phyloP scores from a whole-genome alignment of 179 eudicot species.

The Actinidia chinensis region DNA sequence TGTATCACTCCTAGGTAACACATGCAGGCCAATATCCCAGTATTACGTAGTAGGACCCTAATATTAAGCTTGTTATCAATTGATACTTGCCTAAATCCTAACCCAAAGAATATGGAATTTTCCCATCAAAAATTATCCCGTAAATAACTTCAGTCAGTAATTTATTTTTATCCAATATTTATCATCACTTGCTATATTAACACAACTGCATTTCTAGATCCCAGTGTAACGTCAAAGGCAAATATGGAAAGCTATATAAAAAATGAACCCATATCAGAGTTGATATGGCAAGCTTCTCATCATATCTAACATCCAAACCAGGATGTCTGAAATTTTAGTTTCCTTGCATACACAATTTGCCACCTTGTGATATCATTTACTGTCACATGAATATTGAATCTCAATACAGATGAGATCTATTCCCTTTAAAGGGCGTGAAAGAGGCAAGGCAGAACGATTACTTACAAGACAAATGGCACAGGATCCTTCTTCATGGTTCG shows the following conservation, averaged over 20 bases:
- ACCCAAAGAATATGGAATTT: not conserved
- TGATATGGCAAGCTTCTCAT: not conserved
- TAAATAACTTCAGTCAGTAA: not conserved
- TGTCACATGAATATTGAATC: not conserved
- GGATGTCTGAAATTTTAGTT: not conserved
- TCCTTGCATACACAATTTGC: not conserved
- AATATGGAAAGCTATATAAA: not conserved
- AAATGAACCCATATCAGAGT: not conserved
- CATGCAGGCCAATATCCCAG: not conserved
- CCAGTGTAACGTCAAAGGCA: not conserved
- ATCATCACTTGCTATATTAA: not conserved
- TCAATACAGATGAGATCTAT: not conserved
- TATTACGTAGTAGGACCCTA: not conserved
- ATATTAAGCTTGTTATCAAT: conserved; percentile 6
- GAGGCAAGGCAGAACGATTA: not conserved
- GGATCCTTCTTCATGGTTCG: conserved; percentile 23
- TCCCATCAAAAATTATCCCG: not conserved
- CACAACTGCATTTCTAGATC: not conserved
- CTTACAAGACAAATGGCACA: conserved; percentile 47
- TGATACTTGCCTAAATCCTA: conserved; percentile 1
- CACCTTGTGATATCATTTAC: not conserved
- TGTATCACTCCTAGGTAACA: not conserved
- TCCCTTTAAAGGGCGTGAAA: not conserved
- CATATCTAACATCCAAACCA: not conserved
- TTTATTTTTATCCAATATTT: not conserved